Percentiles rank a stretch among this genome's conserved stretches.
Conservation (phyloP, 1,139 yeast genomes). For the Kurtzmaniella natalensis region DNA sequence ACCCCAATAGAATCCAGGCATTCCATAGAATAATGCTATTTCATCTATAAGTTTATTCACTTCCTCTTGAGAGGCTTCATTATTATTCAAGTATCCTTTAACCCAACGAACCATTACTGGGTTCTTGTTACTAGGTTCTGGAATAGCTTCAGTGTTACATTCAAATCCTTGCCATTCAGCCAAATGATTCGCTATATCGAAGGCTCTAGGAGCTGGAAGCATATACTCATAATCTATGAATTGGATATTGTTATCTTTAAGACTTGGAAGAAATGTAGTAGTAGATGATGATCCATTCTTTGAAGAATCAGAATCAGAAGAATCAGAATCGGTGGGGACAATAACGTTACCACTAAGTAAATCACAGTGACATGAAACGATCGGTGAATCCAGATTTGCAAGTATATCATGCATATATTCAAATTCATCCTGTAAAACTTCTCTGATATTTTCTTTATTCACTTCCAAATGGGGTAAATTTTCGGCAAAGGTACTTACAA, state of each 20-base stretch:
- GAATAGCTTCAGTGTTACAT: slow-evolving; percentile 60
- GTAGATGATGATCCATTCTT: neutral
- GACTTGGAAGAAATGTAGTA: neutral
- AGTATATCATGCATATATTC: slow-evolving; percentile 46
- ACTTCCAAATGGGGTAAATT: slow-evolving; percentile 22
- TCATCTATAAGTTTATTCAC: slow-evolving; percentile 46
- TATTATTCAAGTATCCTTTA: slow-evolving; percentile 39
- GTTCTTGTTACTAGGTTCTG: slow-evolving; percentile 43
- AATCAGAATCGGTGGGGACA: slow-evolving; percentile 40
- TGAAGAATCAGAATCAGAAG: neutral
- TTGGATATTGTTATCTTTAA: slow-evolving; percentile 41
- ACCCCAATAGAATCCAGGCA: slow-evolving; percentile 87
- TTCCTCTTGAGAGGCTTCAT: slow-evolving; percentile 19
- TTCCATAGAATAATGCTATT: slow-evolving; percentile 60
- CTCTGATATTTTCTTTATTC: slow-evolving; percentile 28
- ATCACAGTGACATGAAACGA: slow-evolving; percentile 69
- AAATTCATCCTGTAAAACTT: slow-evolving; percentile 46
- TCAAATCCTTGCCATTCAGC: slow-evolving; percentile 87
- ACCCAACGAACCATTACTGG: slow-evolving; percentile 53
- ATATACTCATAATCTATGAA: slow-evolving; percentile 82
- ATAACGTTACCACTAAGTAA: slow-evolving; percentile 69
- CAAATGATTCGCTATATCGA: slow-evolving; percentile 81
- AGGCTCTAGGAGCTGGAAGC: slow-evolving; percentile 76
- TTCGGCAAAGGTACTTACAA: slow-evolving; percentile 36
- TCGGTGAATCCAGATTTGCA: slow-evolving; percentile 43